Base-by-base conservation (phyloP, 2,329 filamentous ascomycete species). In the Xylariaceae sp. region DNA sequence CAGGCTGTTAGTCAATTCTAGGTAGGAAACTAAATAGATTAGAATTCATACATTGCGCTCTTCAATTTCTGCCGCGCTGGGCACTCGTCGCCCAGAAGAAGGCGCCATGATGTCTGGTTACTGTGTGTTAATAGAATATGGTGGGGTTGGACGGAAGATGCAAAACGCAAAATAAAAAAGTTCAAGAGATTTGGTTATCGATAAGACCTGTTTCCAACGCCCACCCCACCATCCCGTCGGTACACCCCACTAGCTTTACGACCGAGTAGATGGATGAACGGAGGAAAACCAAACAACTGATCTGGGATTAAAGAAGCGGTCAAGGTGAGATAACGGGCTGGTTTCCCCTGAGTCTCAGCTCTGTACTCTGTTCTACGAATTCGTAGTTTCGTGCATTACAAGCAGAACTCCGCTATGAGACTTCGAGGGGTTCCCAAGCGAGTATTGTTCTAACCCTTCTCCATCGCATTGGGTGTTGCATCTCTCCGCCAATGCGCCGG, bases 81-180 rank as follows among this genome's bases (percentile, higher is more conserved):
- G 61, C 50, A 36, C 59, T 10, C 50, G 48, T 46, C 54, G 50
- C 43, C 57, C 59, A n/a, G 59, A 58, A 26, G 67, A 69, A 50
- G 67, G 67, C 40, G 68, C 67, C 68, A 70, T 70, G 35, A 37
- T 69, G 41, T 56, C 49, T 53, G 29, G 13, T 27, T 11, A 24
- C 21, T 18, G 13, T n/a, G 27, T 55, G 56, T 48, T 48, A 50
- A 52, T 26, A 50, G 24, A 11, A 9, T 33, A 57, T 60, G 58
- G 64, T 62, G 65, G 64, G 62, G 61, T 64, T n/a, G 59, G 56
- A 52, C 40, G 40, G 51, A 56, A 45, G 48, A 16, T 18, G 37
- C n/a, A 54, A 57, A 53, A 48, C 47, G 16, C 37, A 15, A 49
- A 40, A 50, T 51, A 65, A 67, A 66, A 67, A 66, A 61, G 47